Evolutionary conservation across 352 stramenopile species (phyloP).

Genomic region (Elongisporangium senticosum): DNA sequence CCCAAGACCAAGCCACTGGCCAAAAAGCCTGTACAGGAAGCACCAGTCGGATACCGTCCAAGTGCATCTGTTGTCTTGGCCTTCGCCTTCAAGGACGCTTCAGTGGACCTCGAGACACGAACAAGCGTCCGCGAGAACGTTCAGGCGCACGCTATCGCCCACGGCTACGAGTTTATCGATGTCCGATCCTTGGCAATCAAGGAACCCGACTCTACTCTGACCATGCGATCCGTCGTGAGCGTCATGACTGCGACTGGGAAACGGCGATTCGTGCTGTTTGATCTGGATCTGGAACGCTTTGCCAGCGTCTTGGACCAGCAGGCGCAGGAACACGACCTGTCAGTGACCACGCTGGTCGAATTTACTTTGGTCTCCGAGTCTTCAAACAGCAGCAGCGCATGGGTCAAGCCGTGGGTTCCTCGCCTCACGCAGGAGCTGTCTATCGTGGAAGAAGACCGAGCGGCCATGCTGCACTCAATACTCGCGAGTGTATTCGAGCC

Average conservation of each 20-base stretch:
- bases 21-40: not conserved
- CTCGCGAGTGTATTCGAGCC: not conserved
- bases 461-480: not conserved
- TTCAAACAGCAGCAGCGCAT: conserved; percentile 20
- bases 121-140: not conserved
- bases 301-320: conserved; percentile 9
- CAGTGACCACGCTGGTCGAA: not conserved
- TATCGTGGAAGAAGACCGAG: not conserved
- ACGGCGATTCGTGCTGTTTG: conserved; percentile 21
- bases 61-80: not conserved
- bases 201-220: not conserved
- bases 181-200: not conserved
- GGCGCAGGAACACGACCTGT: conserved; percentile 2
- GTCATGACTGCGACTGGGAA: conserved; percentile 13
- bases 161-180: not conserved
- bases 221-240: conserved; percentile 10
- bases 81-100: not conserved
- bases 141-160: not conserved
- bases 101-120: not conserved
- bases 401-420: not conserved
- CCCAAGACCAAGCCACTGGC: not conserved
- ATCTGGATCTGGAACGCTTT: conserved; percentile 11
- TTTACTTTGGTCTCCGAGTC: not conserved
- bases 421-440: not conserved
- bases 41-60: not conserved